Percentiles rank a stretch among this genome's conserved stretches.
These are phyloP conservation scores for Metschnikowia santaceciliae DNA, from an alignment of 805 yeast genomes.

Conservation along the genomic window DNA sequence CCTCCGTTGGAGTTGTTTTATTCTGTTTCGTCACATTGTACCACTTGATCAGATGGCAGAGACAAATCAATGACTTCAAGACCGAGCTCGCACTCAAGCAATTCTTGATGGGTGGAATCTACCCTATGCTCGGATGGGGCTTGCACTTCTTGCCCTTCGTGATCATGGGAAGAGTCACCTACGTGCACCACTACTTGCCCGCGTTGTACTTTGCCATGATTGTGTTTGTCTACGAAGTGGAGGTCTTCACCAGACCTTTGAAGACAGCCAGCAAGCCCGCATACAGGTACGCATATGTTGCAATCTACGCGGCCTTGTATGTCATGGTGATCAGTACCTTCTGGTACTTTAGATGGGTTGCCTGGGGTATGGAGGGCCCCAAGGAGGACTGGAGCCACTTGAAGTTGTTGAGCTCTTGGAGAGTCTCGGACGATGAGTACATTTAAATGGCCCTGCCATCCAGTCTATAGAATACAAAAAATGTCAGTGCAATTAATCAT, in stretches of 20 bases:
- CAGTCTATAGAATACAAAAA: too few relatives aligned
- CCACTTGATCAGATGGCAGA: constrained; percentile 57
- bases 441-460: constrained; percentile 7
- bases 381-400: constrained; percentile 37
- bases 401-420: constrained; percentile 40
- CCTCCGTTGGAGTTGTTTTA: constrained; percentile 53
- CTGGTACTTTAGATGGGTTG: constrained; percentile 58
- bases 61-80: constrained; percentile 59
- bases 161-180: constrained; percentile 93
- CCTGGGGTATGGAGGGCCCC: constrained; percentile 74
- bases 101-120: constrained; percentile 67
- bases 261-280: constrained; percentile 8
- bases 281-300: constrained; percentile 9
- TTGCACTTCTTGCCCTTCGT: constrained; percentile 86
- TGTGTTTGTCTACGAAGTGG: constrained; percentile 60
- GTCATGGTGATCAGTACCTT: constrained; percentile 53
- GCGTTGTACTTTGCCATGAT: constrained; percentile 93
- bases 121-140: constrained; percentile 89
- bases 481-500: too few relatives aligned
- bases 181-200: constrained; percentile 94
- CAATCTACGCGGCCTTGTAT: constrained; percentile 46
- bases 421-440: constrained; percentile 37
- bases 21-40: constrained; percentile 46
- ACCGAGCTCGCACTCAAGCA: constrained; percentile 43
- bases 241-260: constrained; percentile 33